Conservation (phyloP, 345 rosid species). For the Salix exigua region DNA sequence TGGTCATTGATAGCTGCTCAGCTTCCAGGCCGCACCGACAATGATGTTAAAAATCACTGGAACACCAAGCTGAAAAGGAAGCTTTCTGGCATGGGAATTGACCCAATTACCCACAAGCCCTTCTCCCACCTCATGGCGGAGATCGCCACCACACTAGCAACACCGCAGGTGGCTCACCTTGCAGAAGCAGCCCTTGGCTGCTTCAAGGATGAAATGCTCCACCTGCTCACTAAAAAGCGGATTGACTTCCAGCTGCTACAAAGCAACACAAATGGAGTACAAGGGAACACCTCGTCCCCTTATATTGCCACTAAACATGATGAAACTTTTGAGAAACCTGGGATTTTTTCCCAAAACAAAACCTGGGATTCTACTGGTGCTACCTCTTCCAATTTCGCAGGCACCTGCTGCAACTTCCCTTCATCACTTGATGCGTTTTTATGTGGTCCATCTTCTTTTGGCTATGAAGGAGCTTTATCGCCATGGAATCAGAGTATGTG, state of each 20-base stretch:
- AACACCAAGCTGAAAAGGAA: slow-evolving; percentile 93
- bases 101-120: slow-evolving; percentile 96
- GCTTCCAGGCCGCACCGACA: slow-evolving; percentile 84
- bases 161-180: slow-evolving; percentile 88
- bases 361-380: slow-evolving; percentile 35
- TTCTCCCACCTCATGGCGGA: slow-evolving; percentile 98
- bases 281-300: slow-evolving; percentile 33
- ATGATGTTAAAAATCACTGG: slow-evolving; percentile 92
- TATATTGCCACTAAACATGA: slow-evolving; percentile 37
- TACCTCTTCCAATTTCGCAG: slow-evolving; percentile 32
- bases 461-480: slow-evolving; percentile 51
- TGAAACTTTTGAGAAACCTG: slow-evolving; percentile 51
- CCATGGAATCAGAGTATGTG: slow-evolving; percentile 57
- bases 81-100: slow-evolving; percentile 92
- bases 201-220: slow-evolving; percentile 98
- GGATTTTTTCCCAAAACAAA: slow-evolving; percentile 37
- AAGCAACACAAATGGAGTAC: slow-evolving; percentile 23
- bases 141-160: slow-evolving; percentile 85
- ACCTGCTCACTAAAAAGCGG: slow-evolving; percentile 87
- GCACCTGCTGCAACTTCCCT: slow-evolving; percentile 35
- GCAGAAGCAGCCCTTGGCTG: slow-evolving; percentile 98
- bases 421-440: slow-evolving; percentile 30
- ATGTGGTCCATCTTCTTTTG: slow-evolving; percentile 43
- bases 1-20: slow-evolving; percentile 96
- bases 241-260: slow-evolving; percentile 71